Percentiles rank a stretch among this genome's conserved stretches.
phyloP scores from a whole-genome alignment of 2,329 filamentous ascomycete genomes.

The Ophiosphaerella narmari region DNA sequence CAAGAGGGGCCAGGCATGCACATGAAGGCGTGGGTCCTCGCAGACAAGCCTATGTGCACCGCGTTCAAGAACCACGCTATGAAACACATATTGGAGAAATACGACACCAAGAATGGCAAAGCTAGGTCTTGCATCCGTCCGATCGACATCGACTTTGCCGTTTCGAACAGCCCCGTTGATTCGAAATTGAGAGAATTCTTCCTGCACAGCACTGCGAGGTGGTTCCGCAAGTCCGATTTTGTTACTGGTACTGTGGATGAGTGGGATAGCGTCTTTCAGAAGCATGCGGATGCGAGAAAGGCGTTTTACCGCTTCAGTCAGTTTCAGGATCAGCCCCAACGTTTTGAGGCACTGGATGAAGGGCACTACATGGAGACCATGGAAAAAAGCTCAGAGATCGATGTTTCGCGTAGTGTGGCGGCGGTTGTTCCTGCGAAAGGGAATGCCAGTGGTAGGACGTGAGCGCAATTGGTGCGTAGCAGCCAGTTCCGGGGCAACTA shows the following conservation, averaged over 20 bases:
- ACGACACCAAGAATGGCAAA: conserved; percentile 8
- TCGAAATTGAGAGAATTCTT: conserved; percentile 14
- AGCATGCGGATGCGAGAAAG: background rate
- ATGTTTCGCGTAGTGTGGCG: no score
- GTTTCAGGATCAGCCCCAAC: no score
- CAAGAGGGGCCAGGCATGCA: background rate
- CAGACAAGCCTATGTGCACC: conserved; percentile 12
- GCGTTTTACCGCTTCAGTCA: no score
- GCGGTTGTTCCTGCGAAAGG: no score
- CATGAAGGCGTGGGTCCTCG: conserved; percentile 13
- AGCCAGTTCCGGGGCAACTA: no score
- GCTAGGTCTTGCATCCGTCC: conserved; percentile 31
- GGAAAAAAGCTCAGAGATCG: no score
- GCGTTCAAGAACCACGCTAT: conserved; percentile 20
- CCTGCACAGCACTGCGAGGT: conserved; percentile 1
- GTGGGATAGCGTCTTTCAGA: conserved; percentile 11
- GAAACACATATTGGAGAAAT: conserved; percentile 6
- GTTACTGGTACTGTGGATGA: conserved; percentile 9
- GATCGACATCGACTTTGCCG: conserved; percentile 9
- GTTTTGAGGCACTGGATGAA: no score
- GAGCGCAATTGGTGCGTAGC: no score
- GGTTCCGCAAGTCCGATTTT: background rate
- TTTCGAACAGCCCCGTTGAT: conserved; percentile 4
- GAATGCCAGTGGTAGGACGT: no score
- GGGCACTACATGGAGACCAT: no score